Conservation (phyloP, 1,139 yeast genomes). For the Meyerozyma sp. region DNA sequence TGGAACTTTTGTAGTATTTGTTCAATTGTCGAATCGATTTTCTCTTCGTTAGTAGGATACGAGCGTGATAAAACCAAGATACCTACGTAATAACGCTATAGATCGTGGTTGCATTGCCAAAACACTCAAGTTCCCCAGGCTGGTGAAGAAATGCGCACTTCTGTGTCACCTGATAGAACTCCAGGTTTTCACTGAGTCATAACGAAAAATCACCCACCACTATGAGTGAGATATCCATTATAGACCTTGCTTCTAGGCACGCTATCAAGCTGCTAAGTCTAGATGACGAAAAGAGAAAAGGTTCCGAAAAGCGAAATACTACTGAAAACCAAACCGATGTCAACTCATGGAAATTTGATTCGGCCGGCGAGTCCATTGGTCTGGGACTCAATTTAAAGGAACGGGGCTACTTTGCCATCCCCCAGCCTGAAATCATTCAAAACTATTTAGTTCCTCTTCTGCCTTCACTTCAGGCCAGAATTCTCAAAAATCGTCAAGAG, state of each 20-base stretch:
- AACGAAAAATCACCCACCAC: background rate
- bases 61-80: slow-evolving; percentile 13
- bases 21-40: slow-evolving; percentile 36
- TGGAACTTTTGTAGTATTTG: slow-evolving; percentile 40
- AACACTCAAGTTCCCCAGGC: background rate
- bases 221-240: slow-evolving; percentile 1
- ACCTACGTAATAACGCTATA: slow-evolving; percentile 40
- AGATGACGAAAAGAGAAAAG: background rate
- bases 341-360: background rate
- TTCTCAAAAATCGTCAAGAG: slow-evolving; percentile 17
- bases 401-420: slow-evolving; percentile 29
- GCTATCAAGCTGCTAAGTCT: background rate
- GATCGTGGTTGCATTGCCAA: slow-evolving; percentile 37
- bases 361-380: slow-evolving; percentile 5
- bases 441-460: slow-evolving; percentile 33
- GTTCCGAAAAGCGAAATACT: background rate
- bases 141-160: background rate
- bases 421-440: slow-evolving; percentile 45
- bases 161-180: background rate
- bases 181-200: background rate
- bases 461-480: slow-evolving; percentile 19
- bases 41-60: slow-evolving; percentile 24
- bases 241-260: background rate
- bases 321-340: background rate
- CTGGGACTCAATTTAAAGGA: slow-evolving; percentile 21